These are phyloP conservation scores for Nissolia schottii DNA, from an alignment of 306 rosid species.

Conservation along the genomic window DNA sequence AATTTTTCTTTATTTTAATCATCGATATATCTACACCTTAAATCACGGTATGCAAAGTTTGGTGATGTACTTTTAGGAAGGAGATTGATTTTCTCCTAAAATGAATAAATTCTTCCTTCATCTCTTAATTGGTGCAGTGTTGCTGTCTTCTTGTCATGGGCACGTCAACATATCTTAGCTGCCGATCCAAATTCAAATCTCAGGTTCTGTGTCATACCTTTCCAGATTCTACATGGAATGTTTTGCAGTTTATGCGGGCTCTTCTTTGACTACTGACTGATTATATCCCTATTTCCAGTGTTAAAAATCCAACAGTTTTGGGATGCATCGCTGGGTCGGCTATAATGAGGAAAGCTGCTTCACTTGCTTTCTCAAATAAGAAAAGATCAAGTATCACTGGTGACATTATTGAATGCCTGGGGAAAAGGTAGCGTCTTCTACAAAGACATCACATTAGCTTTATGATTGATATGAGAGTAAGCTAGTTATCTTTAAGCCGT, in stretches of 20 bases:
- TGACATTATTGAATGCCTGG: slow-evolving; percentile 62
- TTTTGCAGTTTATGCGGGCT: not conserved
- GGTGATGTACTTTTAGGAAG: not conserved
- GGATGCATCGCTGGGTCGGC: slow-evolving; percentile 90
- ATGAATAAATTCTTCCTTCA: not conserved
- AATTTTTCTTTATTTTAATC: not conserved
- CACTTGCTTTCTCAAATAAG: slow-evolving; percentile 68
- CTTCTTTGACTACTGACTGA: slow-evolving; percentile 2
- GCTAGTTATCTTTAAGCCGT: not conserved
- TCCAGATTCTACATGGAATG: not conserved
- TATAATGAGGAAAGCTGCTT: slow-evolving; percentile 83
- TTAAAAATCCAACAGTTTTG: slow-evolving; percentile 61
- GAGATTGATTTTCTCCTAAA: not conserved
- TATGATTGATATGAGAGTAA: not conserved
- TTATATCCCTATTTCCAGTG: slow-evolving; percentile 31
- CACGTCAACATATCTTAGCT: slow-evolving; percentile 34
- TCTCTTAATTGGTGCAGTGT: slow-evolving; percentile 48
- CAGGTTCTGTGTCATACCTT: slow-evolving; percentile 42
- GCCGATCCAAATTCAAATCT: slow-evolving; percentile 28
- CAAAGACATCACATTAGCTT: not conserved
- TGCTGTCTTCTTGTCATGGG: slow-evolving; percentile 87
- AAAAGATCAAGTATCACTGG: slow-evolving; percentile 86
- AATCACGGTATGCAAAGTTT: not conserved
- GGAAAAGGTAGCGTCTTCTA: slow-evolving; percentile 40
- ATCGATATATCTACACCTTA: not conserved